Base-by-base conservation (phyloP, 768 basidiomycete genomes). In the Saitozyma sp. region DNA sequence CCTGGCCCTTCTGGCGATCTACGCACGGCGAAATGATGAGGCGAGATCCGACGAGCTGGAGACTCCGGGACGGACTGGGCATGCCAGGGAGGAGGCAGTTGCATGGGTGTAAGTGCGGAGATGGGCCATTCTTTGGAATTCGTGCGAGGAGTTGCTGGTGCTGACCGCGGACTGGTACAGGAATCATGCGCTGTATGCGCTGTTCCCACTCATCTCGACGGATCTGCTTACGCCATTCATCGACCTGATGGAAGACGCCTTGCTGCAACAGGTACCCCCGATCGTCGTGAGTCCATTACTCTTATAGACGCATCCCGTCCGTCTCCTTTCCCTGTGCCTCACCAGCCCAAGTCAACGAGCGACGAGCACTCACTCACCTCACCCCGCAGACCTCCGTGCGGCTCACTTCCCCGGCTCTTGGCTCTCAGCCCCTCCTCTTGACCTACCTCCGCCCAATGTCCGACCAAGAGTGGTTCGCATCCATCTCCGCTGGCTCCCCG, bases 191-290 rank as follows among this genome's bases (percentile, higher is more conserved):
- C 59, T 80, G 2, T 68, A 77, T 45, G 73, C 73, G 14, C 56
- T 79, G 20, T 79, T 77, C 58, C 78, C 78, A 0, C 57, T 79
- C 43, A 75, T 78, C 37, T 78, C 76, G 4, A 77, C 76, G 8
- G 78, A 79, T 50, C 63, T 79, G 9, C 64, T 79, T 14, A 71
- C 70, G 10, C 80, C 80, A 3, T 77, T 79, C 43, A 74, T 80
- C 20, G 80, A 80, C 61, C 66, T 80, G 2, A 58, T 80, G 48
- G 80, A 80, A 60, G 80, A 80, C 54, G 77, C 78, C 1, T 60
- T 80, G 38, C 61, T 73, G 9, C 62, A 66, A 17, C 78, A 79
- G 54, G 70, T 76, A 3, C 78, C 78, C n/a, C 76, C 78, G 0
- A 62, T 77, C 0, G 67, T 79, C 19, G 73, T 75, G 51, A 66